phyloP scores from a whole-genome alignment of 1,284 basidiomycete species.

The Naganishia sp. region DNA sequence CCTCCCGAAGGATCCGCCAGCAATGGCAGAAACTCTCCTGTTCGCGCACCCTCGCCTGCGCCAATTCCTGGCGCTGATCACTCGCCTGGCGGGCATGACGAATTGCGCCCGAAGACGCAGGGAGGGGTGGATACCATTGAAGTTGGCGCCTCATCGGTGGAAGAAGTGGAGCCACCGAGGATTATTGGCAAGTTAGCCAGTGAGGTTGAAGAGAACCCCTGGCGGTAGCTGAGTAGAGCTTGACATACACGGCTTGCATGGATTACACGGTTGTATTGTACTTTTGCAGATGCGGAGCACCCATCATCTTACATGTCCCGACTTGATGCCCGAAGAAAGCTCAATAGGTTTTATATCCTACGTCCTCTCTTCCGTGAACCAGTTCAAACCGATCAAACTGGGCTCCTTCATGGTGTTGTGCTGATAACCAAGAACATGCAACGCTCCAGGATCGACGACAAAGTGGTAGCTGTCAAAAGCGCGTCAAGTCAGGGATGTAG shows the following conservation, averaged over 20 bases:
- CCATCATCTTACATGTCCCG: no score
- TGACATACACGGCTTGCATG: background rate
- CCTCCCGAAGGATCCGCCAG: conserved; percentile 4
- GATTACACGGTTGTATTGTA: background rate
- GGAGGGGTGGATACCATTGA: conserved; percentile 14
- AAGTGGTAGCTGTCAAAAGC: conserved; percentile 46
- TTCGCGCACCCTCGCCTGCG: conserved; percentile 1
- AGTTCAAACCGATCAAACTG: conserved; percentile 53
- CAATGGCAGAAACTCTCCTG: background rate
- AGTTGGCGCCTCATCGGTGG: conserved; percentile 22
- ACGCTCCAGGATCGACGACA: conserved; percentile 51
- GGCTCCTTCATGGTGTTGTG: conserved; percentile 54
- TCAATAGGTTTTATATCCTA: background rate
- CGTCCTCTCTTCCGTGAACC: conserved; percentile 49
- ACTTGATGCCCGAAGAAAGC: no score
- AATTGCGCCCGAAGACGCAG: background rate
- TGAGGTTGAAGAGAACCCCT: conserved; percentile 30
- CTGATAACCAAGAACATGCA: conserved; percentile 54
- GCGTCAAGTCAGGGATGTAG: background rate
- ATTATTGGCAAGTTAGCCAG: conserved; percentile 16
- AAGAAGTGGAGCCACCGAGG: conserved; percentile 25
- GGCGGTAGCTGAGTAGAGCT: conserved; percentile 4
- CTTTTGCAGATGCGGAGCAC: background rate
- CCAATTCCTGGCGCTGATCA: conserved; percentile 8
- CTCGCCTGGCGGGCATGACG: background rate